Evolutionary conservation across 129 eudicot species (phyloP), one percentile per base, ranked within the genome.

Genomic region (Rutidosis leptorrhynchoides): DNA sequence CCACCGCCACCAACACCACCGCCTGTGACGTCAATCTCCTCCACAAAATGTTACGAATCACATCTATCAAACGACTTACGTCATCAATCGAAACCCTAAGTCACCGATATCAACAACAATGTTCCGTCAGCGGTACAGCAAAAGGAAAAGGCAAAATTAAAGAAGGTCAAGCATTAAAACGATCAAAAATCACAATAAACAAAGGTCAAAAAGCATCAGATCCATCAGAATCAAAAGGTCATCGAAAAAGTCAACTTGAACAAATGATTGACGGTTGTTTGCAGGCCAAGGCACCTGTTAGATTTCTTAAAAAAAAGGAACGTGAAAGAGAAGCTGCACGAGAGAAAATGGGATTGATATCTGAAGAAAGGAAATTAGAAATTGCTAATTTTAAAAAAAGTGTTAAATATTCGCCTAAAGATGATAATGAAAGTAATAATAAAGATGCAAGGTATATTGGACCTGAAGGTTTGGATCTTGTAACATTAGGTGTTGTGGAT

Each of bases 51-150:
- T 62, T 76, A 62, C 81, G 82, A 6, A 61, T 80, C 20, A 62
- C 74, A 14, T 17, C 55, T 4, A 1, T 77, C 56, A 83, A 82
- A 19, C 79, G 83, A 24, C 76, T 68, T 14, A 30, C 43, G 20
- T 69, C 89, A 7, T 37, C 82, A 29, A 64, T 83, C 62, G 79
- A 81, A 67, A 77, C 85, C 75, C 77, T 84, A 70, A 35, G 62
- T 40, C 78, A 64, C 73, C 84, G 79, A 72, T 67, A 80, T 59
- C 67, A 68, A 5, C 95, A 87, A 67, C 68, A 74, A 75, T 90
- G 89, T 59, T 82, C 83, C 22, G 95, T 90, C 67, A 86, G 95
- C 24, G 85, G 95, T 6, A 90, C 97, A 0, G 91, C 97, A 0
- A 86, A 90, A 63, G 95, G 97, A 4, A 86, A 90, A 69, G 87